phyloP scores from a whole-genome alignment of 2,329 filamentous ascomycete genomes.

The Alternaria sp. region DNA sequence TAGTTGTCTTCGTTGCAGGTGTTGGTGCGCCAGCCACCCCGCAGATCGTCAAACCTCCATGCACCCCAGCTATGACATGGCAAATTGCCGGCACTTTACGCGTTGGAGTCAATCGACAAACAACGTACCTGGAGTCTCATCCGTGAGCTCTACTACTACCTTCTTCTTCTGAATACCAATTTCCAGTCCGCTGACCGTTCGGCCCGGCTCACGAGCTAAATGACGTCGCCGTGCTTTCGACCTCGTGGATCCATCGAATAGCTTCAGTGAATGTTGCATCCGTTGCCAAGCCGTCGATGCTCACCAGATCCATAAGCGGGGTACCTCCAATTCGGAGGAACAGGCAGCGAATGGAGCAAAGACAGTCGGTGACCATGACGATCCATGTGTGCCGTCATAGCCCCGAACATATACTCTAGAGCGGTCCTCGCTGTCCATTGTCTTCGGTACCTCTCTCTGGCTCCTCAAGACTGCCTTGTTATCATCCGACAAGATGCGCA shows the following conservation, averaged over 20 bases:
- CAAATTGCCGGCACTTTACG: not conserved
- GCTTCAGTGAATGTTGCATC: slow-evolving; percentile 35
- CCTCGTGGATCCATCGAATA: slow-evolving; percentile 16
- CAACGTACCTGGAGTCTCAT: not conserved
- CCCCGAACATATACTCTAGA: not conserved
- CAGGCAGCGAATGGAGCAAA: slow-evolving; percentile 19
- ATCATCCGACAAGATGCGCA: slow-evolving; percentile 33
- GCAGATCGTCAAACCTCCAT: slow-evolving; percentile 12
- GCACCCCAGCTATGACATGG: slow-evolving; percentile 1
- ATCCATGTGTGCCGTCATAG: not conserved
- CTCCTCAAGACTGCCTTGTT: not conserved
- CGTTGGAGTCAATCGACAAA: slow-evolving; percentile 11
- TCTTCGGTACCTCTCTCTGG: not conserved
- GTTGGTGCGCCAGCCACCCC: slow-evolving; percentile 7
- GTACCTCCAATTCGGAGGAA: slow-evolving; percentile 33
- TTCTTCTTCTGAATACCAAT: slow-evolving; percentile 15
- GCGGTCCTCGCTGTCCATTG: not conserved
- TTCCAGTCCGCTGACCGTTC: slow-evolving; percentile 11
- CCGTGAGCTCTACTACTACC: not conserved
- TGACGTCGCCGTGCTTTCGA: slow-evolving; percentile 28
- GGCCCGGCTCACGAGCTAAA: slow-evolving; percentile 8
- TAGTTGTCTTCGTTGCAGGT: not conserved
- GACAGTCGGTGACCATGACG: slow-evolving; percentile 5
- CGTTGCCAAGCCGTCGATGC: slow-evolving; percentile 19
- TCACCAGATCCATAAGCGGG: slow-evolving; percentile 39